Conservation (phyloP, 139 green algal genomes). For the Chlamydomonas sp. region DNA sequence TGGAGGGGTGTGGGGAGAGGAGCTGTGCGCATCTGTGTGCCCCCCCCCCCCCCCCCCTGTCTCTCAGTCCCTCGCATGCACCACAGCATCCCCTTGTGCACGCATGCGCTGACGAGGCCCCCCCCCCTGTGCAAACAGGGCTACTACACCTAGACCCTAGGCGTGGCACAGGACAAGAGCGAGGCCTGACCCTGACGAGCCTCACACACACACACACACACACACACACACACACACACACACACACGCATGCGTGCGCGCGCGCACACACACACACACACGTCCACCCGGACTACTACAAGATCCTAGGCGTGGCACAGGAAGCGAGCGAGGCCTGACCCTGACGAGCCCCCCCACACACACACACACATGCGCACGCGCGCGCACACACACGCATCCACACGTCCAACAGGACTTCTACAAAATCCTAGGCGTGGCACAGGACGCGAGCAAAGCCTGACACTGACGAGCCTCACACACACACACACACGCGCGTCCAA, state of each 20-base stretch:
- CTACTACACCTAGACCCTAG: too few species aligned
- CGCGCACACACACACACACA: background rate
- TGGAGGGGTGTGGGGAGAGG: too few species aligned
- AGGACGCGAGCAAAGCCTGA: background rate
- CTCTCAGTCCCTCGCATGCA: too few species aligned
- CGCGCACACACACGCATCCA: background rate
- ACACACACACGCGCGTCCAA: background rate
- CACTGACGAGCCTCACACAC: background rate
- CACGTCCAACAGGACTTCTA: background rate
- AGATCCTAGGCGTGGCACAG: background rate
- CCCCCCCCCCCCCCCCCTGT: too few species aligned
- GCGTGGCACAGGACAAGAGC: too few species aligned
- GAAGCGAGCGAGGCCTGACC: constrained; percentile 16
- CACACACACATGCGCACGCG: background rate
- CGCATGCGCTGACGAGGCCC: too few species aligned
- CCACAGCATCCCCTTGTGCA: too few species aligned
- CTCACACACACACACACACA: constrained; percentile 1
- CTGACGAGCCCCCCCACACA: constrained; percentile 4
- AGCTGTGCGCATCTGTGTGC: too few species aligned
- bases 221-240: constrained; percentile 10
- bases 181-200: too few species aligned
- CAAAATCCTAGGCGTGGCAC: background rate
- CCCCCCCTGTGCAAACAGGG: too few species aligned
- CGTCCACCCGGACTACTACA: background rate
- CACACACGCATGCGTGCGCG: background rate